A percentile compares a stretch with the other conserved stretches of the same genome.
These are phyloP conservation scores for Biscogniauxia mediterranea DNA, from an alignment of 2,329 filamentous ascomycete genomes.

Conservation along the genomic window DNA sequence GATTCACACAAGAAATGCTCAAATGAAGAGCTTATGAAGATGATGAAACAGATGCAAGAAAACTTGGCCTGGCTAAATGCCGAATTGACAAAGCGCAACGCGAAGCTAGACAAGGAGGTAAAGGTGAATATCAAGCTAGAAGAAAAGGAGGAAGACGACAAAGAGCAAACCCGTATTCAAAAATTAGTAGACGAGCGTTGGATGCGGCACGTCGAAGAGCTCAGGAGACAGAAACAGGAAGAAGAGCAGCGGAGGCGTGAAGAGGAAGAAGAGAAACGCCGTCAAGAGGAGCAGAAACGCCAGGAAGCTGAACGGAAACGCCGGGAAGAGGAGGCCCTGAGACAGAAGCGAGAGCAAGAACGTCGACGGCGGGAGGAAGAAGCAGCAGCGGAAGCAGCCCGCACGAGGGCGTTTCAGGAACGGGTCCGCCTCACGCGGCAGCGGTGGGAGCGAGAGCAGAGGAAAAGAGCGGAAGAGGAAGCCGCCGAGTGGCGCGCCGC, in stretches of 20 bases:
- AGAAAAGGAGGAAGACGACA: too few species aligned
- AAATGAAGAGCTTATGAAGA: conserved; percentile 2
- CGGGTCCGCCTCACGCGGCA: conserved; percentile 7
- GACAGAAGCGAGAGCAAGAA: neutral
- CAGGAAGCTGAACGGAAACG: neutral
- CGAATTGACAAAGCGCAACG: conserved; percentile 2
- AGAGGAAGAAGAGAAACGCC: conserved; percentile 6
- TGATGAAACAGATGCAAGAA: conserved; percentile 4
- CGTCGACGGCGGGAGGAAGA: neutral
- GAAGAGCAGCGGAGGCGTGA: conserved; percentile 5
- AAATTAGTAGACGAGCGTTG: neutral
- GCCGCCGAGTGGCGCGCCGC: conserved; percentile 9
- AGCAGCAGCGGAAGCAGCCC: neutral
- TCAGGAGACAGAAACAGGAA: conserved; percentile 2
- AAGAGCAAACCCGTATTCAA: too few species aligned
- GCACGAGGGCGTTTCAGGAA: conserved; percentile 10
- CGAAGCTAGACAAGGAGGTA: neutral
- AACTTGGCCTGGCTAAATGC: neutral
- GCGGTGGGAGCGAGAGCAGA: conserved; percentile 8
- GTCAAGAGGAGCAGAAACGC: conserved; percentile 6
- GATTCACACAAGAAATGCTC: neutral
- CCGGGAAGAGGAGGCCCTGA: conserved; percentile 1
- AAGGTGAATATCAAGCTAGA: neutral
- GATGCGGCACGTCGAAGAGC: neutral
- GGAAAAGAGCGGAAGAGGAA: conserved; percentile 11